These are phyloP conservation scores for Delphinella strobiligena DNA, from an alignment of 2,329 filamentous ascomycete genomes.

Conservation along the genomic window DNA sequence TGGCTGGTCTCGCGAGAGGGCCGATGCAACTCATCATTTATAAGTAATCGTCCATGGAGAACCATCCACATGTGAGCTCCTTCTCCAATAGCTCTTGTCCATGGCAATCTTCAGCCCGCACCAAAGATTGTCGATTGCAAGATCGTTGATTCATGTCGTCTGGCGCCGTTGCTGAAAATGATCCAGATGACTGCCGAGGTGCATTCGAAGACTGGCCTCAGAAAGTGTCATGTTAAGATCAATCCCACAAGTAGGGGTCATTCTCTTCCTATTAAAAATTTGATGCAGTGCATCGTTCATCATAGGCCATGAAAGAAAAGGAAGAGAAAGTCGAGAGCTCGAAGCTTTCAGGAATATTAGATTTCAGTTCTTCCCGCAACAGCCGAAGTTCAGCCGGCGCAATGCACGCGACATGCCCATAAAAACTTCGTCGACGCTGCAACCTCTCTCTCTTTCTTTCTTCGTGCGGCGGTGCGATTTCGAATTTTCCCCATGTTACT, in stretches of 20 bases:
- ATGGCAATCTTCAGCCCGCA: no score
- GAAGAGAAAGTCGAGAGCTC: background rate
- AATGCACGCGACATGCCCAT: background rate
- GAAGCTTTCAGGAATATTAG: background rate
- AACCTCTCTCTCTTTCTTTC: conserved; percentile 13
- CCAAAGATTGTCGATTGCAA: no score
- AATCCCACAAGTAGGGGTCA: conserved; percentile 9
- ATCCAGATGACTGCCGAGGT: no score
- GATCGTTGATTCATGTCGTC: no score
- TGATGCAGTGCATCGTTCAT: conserved; percentile 11
- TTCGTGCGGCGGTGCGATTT: conserved; percentile 23
- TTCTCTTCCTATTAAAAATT: conserved; percentile 12
- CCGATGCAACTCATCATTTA: no score
- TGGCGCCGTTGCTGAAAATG: no score
- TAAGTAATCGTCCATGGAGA: no score
- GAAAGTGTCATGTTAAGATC: conserved; percentile 11
- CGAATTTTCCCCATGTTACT: conserved; percentile 24
- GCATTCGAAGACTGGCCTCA: conserved; percentile 10
- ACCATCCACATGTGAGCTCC: no score
- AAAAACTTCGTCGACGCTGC: conserved; percentile 6
- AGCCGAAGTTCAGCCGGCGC: background rate
- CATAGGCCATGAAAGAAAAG: conserved; percentile 7
- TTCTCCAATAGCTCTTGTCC: no score
- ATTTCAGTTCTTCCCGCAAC: background rate
- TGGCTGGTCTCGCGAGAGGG: no score